A percentile compares a stretch with the other conserved stretches of the same genome.
Evolutionary conservation across 768 basidiomycete genomes (phyloP).

Genomic region (Mrakia frigida): DNA sequence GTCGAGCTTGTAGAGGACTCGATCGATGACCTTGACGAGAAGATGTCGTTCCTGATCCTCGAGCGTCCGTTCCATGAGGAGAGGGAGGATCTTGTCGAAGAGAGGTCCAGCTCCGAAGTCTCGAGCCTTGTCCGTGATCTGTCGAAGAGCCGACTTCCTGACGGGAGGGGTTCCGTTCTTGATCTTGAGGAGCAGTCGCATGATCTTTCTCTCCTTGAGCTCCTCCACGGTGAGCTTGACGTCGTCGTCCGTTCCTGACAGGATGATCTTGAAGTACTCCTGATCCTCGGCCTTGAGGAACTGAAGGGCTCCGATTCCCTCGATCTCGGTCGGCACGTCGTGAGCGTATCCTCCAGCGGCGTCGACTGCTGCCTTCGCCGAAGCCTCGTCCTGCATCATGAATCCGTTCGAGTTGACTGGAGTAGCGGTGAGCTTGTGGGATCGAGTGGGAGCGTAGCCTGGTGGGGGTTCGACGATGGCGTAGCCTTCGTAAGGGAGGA

Average conservation of each 20-base stretch:
- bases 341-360: conserved; percentile 73
- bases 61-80: conserved; percentile 77
- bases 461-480: conserved; percentile 87
- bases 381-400: conserved; percentile 85
- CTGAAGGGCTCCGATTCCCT: conserved; percentile 90
- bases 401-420: conserved; percentile 67
- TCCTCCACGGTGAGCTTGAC: conserved; percentile 87
- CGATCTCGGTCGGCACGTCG: conserved; percentile 93
- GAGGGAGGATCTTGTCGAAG: conserved; percentile 95
- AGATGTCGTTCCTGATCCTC: conserved; percentile 98
- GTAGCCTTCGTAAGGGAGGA: conserved; percentile 81
- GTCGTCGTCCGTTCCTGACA: conserved; percentile 56
- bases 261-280: conserved; percentile 92
- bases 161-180: conserved; percentile 99
- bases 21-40: conserved; percentile 97
- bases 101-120: conserved; percentile 97
- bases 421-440: conserved; percentile 54
- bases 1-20: conserved; percentile 96
- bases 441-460: conserved; percentile 76
- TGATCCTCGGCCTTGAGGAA: conserved; percentile 99
- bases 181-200: conserved; percentile 95
- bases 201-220: conserved; percentile 99
- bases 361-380: conserved; percentile 78
- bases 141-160: conserved; percentile 91
- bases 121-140: conserved; percentile 98